Percentiles rank a stretch among this genome's conserved stretches.
Evolutionary conservation across 805 yeast genomes (phyloP).

Genomic region (Brettanomyces naardenensis): DNA sequence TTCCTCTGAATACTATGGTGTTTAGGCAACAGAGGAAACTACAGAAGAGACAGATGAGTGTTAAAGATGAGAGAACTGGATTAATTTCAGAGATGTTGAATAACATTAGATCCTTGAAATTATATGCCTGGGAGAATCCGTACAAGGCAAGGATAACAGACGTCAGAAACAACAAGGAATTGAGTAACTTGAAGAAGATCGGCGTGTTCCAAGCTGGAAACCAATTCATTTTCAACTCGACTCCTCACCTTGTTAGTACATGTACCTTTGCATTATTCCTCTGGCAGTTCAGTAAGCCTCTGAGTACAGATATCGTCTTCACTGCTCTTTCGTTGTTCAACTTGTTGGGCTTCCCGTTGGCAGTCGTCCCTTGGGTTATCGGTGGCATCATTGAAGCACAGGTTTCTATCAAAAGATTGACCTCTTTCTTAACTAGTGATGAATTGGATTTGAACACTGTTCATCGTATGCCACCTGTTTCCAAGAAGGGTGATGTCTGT

Average conservation of each 20-base stretch:
- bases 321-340: constrained; percentile 87
- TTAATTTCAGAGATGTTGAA: constrained; percentile 81
- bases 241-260: constrained; percentile 86
- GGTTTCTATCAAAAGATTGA: constrained; percentile 71
- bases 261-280: constrained; percentile 79
- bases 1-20: constrained; percentile 69
- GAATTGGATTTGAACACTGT: constrained; percentile 75
- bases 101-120: constrained; percentile 85
- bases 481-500: constrained; percentile 56
- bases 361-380: constrained; percentile 85
- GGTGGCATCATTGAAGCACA: constrained; percentile 83
- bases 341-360: constrained; percentile 82
- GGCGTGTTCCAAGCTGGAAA: constrained; percentile 66
- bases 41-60: constrained; percentile 81
- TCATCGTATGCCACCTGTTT: constrained; percentile 36
- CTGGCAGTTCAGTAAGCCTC: constrained; percentile 45
- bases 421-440: constrained; percentile 60
- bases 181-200: constrained; percentile 65
- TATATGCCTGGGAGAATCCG: constrained; percentile 94
- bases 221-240: constrained; percentile 70
- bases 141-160: constrained; percentile 63
- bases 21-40: constrained; percentile 61
- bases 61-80: constrained; percentile 88
- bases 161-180: constrained; percentile 85
- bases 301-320: constrained; percentile 86